Evolutionary conservation across 495 filamentous ascomycete genomes (phyloP).

Genomic region (Penicillium robsamsonii): DNA sequence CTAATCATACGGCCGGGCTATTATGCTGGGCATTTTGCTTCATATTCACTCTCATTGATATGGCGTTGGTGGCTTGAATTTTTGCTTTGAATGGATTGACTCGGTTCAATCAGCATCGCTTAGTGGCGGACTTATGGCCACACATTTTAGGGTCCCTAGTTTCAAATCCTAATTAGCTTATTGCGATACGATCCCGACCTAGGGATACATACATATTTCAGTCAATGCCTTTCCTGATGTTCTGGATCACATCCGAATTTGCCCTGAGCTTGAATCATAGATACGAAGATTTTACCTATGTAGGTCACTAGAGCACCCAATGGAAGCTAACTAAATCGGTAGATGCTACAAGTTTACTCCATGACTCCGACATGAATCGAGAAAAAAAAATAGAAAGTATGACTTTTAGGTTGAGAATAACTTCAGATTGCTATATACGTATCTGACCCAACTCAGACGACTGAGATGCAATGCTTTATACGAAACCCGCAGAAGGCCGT

Average conservation of each 20-base stretch:
- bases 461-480: too few relatives aligned
- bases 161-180: background rate
- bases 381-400: background rate
- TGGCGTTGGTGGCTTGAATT: constrained; percentile 13
- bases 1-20: constrained; percentile 39
- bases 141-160: background rate
- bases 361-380: background rate
- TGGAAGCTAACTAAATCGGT: background rate
- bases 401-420: background rate
- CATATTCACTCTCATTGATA: constrained; percentile 13
- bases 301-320: background rate
- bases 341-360: background rate
- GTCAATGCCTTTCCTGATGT: background rate
- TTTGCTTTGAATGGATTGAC: constrained; percentile 16
- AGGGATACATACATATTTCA: background rate
- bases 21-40: background rate
- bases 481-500: too few relatives aligned
- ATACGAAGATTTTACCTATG: background rate
- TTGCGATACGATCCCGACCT: background rate
- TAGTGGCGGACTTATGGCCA: background rate
- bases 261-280: background rate
- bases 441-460: too few relatives aligned
- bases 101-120: background rate
- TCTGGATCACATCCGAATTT: background rate
- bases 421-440: too few relatives aligned